Evolutionary conservation across 371 early-diverging fungal species (phyloP).

Genomic region (Mucor indicus): DNA sequence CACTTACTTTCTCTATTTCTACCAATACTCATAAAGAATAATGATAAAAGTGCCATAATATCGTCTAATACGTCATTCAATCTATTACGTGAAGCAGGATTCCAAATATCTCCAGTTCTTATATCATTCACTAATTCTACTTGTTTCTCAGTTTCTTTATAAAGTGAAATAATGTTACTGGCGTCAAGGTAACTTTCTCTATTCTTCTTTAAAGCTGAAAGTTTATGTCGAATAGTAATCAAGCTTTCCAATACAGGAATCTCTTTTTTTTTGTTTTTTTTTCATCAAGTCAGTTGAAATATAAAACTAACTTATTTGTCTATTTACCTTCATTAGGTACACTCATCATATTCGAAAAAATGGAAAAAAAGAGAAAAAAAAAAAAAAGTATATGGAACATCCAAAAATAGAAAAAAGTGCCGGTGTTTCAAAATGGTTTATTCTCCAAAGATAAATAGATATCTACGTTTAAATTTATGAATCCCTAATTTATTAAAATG

Average conservation of each 20-base stretch:
- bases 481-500: too few species aligned
- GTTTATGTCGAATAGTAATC: conserved; percentile 67
- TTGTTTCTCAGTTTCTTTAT: conserved; percentile 60
- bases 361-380: neutral
- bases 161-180: conserved; percentile 55
- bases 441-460: too few species aligned
- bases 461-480: too few species aligned
- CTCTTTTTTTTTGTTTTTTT: too few species aligned
- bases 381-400: neutral
- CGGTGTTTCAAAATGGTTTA: too few species aligned
- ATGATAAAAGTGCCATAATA: conserved; percentile 72
- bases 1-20: conserved; percentile 66
- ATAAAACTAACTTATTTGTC: neutral
- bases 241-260: conserved; percentile 64
- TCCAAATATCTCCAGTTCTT: conserved; percentile 43
- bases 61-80: conserved; percentile 77
- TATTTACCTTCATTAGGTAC: conserved; percentile 10
- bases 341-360: neutral
- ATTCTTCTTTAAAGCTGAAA: conserved; percentile 72
- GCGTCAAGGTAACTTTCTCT: conserved; percentile 62
- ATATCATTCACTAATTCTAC: conserved; percentile 51
- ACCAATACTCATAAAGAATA: conserved; percentile 78
- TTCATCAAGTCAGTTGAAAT: too few species aligned
- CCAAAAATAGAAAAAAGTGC: too few species aligned
- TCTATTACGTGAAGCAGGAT: conserved; percentile 49